Percentiles rank a stretch among this genome's conserved stretches.
Conservation (phyloP, 1,139 yeast genomes). For the Nadsonia commutata region DNA sequence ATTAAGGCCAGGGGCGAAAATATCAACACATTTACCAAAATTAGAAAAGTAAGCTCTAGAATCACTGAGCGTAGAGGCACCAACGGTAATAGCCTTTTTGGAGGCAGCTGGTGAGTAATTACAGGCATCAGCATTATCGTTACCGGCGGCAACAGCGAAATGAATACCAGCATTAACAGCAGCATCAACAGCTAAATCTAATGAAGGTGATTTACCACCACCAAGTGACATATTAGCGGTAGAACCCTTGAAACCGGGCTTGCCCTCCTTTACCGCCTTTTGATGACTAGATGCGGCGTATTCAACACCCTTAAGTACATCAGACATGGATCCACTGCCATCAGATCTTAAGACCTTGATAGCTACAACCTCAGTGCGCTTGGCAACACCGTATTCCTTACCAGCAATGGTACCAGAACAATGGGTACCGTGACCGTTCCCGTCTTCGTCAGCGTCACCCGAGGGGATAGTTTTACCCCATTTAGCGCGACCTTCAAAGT, state of each 20-base stretch:
- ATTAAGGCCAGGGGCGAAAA: slow-evolving; percentile 47
- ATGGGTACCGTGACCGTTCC: slow-evolving; percentile 78
- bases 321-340: slow-evolving; percentile 36
- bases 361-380: slow-evolving; percentile 45
- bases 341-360: slow-evolving; percentile 37
- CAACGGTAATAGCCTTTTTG: slow-evolving; percentile 44
- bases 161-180: slow-evolving; percentile 45
- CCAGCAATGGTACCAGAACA: slow-evolving; percentile 50
- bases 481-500: slow-evolving; percentile 78
- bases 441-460: slow-evolving; percentile 72
- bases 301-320: slow-evolving; percentile 34
- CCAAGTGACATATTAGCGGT: slow-evolving; percentile 50
- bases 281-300: slow-evolving; percentile 27
- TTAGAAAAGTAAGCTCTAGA: slow-evolving; percentile 45
- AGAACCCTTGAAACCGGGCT: slow-evolving; percentile 42
- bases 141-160: slow-evolving; percentile 55
- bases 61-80: slow-evolving; percentile 37
- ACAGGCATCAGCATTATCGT: slow-evolving; percentile 50
- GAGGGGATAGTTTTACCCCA: slow-evolving; percentile 89
- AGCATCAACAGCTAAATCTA: slow-evolving; percentile 42
- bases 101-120: slow-evolving; percentile 49
- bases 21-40: slow-evolving; percentile 51
- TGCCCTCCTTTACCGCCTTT: slow-evolving; percentile 20
- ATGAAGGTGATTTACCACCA: slow-evolving; percentile 40
- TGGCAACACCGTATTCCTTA: slow-evolving; percentile 45